phyloP scores from a whole-genome alignment of 1,284 basidiomycete species.

The Trichosporon asahii region DNA sequence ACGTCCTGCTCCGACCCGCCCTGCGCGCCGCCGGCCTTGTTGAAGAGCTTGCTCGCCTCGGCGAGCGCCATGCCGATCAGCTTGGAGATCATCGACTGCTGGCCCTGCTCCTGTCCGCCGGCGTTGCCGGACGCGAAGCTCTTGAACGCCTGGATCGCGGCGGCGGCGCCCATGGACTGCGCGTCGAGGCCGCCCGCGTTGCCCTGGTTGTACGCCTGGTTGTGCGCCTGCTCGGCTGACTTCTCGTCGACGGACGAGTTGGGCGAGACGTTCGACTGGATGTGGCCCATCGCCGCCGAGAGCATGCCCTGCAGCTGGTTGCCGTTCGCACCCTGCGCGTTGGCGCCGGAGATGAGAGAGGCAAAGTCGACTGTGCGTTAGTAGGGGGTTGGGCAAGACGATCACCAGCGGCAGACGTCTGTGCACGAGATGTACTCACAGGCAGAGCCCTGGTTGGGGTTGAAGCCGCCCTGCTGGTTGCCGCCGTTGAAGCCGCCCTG shows the following conservation, averaged over 20 bases:
- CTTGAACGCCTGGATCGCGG: slow-evolving; percentile 63
- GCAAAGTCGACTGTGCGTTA: slow-evolving; percentile 42
- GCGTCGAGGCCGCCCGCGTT: slow-evolving; percentile 58
- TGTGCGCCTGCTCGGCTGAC: slow-evolving; percentile 57
- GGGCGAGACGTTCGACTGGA: slow-evolving; percentile 37
- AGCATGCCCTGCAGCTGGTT: slow-evolving; percentile 40
- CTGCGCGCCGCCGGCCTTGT: slow-evolving; percentile 63
- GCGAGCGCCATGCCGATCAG: slow-evolving; percentile 79
- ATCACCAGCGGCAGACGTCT: not conserved
- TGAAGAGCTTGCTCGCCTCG: slow-evolving; percentile 63
- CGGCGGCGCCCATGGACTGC: slow-evolving; percentile 63
- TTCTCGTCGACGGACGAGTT: slow-evolving; percentile 57
- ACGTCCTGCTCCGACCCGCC: slow-evolving; percentile 71
- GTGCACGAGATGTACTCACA: slow-evolving; percentile 13
- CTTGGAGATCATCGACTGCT: slow-evolving; percentile 54
- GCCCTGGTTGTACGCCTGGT: slow-evolving; percentile 57
- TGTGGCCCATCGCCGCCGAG: slow-evolving; percentile 34
- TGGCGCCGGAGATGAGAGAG: slow-evolving; percentile 42
- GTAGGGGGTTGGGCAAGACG: no score
- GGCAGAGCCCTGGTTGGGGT: not conserved
- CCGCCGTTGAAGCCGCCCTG: slow-evolving; percentile 19
- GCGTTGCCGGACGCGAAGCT: slow-evolving; percentile 57
- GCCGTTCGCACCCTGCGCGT: slow-evolving; percentile 43
- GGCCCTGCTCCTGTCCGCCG: slow-evolving; percentile 32
- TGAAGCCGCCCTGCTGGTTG: slow-evolving; percentile 15